Evolutionary conservation across 129 eudicot genomes (phyloP).

Genomic region (Kitagawia praeruptora): DNA sequence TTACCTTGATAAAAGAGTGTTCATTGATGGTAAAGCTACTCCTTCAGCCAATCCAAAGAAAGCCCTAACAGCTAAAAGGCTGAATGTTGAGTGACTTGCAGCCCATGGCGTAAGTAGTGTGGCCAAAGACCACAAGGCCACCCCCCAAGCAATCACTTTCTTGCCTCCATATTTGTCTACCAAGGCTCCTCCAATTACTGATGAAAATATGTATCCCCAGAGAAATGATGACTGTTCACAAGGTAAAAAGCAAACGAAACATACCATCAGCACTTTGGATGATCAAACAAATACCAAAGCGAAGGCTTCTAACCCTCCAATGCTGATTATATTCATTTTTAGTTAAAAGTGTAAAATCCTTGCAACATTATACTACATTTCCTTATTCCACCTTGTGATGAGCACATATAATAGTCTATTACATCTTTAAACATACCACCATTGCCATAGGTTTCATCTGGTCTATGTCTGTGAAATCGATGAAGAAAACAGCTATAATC

Average conservation of each 20-base stretch:
- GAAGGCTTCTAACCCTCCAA: neutral
- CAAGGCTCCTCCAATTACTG: slow-evolving; percentile 86
- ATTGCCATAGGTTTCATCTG: neutral
- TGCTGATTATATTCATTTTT: neutral
- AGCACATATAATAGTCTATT: neutral
- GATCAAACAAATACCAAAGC: neutral
- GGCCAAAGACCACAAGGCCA: slow-evolving; percentile 81
- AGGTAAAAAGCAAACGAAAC: slow-evolving; percentile 8
- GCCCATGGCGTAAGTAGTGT: slow-evolving; percentile 97
- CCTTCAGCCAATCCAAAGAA: slow-evolving; percentile 97
- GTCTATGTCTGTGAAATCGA: neutral
- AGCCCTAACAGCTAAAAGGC: slow-evolving; percentile 78
- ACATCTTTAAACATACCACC: neutral
- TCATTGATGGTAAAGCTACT: slow-evolving; percentile 94
- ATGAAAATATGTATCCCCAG: slow-evolving; percentile 97
- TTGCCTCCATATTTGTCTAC: slow-evolving; percentile 96
- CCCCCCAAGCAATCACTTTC: slow-evolving; percentile 83
- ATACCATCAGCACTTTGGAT: neutral
- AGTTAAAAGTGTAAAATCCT: neutral
- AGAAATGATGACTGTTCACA: slow-evolving; percentile 76
- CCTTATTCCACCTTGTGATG: neutral
- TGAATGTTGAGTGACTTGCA: slow-evolving; percentile 69
- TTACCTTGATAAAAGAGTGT: slow-evolving; percentile 72
- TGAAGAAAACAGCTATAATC: neutral
- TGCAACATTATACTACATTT: slow-evolving; percentile 6